Evolutionary conservation across 768 basidiomycete species (phyloP), one percentile per base, ranked within the genome.

Genomic region (Lyophyllum shimeji): DNA sequence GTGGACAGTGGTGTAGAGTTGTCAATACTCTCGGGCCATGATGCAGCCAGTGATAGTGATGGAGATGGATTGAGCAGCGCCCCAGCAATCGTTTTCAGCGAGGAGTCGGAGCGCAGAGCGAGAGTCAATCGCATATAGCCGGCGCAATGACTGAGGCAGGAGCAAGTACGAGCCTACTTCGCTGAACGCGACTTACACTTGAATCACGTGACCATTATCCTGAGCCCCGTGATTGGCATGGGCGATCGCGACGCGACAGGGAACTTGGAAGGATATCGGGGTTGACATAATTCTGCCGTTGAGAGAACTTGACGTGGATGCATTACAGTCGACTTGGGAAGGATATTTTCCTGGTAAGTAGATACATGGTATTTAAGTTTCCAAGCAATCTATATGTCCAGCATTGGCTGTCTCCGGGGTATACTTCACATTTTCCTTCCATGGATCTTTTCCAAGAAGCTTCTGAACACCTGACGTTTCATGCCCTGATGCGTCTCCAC

Each of bases 361-460:
- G 43, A 27, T 46, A 27, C 24, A 46, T 27, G 23, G 24, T 46
- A 46, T 46, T 27, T 13, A 46, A 40, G 24, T 46, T 42, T 42
- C 40, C 42, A 25, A 27, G 27, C 24, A 29, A 39, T 50, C 25
- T 1, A 29, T 9, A 29, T n/a, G 29, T 46, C 17, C 25, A 46
- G 25, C n/a, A 46, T 29, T 29, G 25, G 27, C 11, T 18, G 45
- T 17, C 45, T 46, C 15, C 4, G 13, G 45, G 24, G 29, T 29
- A 29, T 46, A 29, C 46, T 29, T 60, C 76, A 86, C 74, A 83
- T 85, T 58, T 72, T 81, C 59, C 84, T 76, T 70, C 79, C 79
- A 63, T 85, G 83, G 33, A 98, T 95, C 80, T 98, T 98, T 57
- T 82, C 80, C 68, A 98, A 73, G 77, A 97, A 98, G 63, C 81